Evolutionary conservation across 140 eudicot species (phyloP).

Genomic region (Stevia rebaudiana): DNA sequence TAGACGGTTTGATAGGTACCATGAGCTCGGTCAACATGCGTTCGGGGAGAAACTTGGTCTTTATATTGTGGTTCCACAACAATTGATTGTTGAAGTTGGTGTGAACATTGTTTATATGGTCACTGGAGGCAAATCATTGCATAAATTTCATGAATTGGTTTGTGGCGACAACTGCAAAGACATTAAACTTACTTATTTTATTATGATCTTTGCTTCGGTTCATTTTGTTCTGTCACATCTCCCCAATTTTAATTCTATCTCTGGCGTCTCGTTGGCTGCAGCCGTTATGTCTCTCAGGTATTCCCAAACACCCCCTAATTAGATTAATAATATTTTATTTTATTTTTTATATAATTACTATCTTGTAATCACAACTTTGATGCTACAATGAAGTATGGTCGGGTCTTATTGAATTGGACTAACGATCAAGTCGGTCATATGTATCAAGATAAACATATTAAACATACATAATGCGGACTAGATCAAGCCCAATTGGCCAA

Average conservation of each 20-base stretch:
- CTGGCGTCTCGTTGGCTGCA: conserved; percentile 65
- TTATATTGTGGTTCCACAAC: conserved; percentile 70
- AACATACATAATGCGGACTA: no score
- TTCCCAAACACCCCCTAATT: neutral
- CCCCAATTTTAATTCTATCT: conserved; percentile 58
- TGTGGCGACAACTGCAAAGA: conserved; percentile 34
- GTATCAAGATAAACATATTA: no score
- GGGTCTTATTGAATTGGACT: neutral
- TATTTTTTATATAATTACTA: neutral
- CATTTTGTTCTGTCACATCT: conserved; percentile 69
- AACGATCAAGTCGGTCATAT: no score
- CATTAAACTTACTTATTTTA: conserved; percentile 53
- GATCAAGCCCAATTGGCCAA: no score
- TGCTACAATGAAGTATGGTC: neutral
- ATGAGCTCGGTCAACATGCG: conserved; percentile 68
- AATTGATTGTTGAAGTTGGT: conserved; percentile 58
- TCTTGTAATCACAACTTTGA: neutral
- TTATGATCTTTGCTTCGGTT: conserved; percentile 71
- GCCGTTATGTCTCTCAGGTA: conserved; percentile 73
- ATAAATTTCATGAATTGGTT: conserved; percentile 39
- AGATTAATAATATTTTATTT: neutral
- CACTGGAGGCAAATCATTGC: conserved; percentile 52
- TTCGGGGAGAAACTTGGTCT: conserved; percentile 71
- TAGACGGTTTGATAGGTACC: conserved; percentile 61
- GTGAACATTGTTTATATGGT: conserved; percentile 62